Conservation (phyloP, 805 yeast species). For the Nakazawaea ambrosiae region DNA sequence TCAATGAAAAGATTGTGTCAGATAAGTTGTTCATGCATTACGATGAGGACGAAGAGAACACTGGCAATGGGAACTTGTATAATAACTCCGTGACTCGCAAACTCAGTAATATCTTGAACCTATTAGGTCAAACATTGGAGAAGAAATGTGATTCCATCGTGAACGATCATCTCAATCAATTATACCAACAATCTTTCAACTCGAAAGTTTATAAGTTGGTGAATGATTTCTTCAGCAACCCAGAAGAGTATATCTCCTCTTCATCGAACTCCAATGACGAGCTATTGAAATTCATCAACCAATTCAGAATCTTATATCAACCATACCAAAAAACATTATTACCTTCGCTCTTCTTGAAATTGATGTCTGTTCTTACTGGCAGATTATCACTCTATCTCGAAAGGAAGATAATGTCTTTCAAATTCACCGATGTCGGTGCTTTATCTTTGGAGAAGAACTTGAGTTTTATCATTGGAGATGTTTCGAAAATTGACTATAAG, state of each 20-base stretch:
- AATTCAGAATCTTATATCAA: conserved; percentile 57
- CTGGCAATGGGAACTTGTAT: neutral
- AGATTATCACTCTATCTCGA: conserved; percentile 51
- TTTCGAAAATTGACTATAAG: conserved; percentile 66
- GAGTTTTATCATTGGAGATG: conserved; percentile 62
- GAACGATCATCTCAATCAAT: conserved; percentile 33
- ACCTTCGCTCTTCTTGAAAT: conserved; percentile 16
- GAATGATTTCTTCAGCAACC: conserved; percentile 29
- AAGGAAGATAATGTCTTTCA: conserved; percentile 57
- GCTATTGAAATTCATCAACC: conserved; percentile 42
- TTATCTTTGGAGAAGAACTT: conserved; percentile 64
- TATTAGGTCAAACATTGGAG: conserved; percentile 11
- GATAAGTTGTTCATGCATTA: conserved; percentile 25
- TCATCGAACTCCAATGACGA: conserved; percentile 15
- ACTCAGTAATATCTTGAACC: neutral
- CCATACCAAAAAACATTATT: conserved; percentile 62
- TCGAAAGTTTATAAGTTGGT: conserved; percentile 27
- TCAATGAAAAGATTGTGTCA: conserved; percentile 20
- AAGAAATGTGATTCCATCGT: conserved; percentile 30
- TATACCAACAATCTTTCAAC: conserved; percentile 31
- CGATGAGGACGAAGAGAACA: conserved; percentile 14
- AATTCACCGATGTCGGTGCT: conserved; percentile 24
- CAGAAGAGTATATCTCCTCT: conserved; percentile 27
- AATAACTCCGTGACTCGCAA: conserved; percentile 6
- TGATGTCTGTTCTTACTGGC: conserved; percentile 5